Conservation (phyloP, 768 basidiomycete species). For the Strobilomyces confusus region DNA sequence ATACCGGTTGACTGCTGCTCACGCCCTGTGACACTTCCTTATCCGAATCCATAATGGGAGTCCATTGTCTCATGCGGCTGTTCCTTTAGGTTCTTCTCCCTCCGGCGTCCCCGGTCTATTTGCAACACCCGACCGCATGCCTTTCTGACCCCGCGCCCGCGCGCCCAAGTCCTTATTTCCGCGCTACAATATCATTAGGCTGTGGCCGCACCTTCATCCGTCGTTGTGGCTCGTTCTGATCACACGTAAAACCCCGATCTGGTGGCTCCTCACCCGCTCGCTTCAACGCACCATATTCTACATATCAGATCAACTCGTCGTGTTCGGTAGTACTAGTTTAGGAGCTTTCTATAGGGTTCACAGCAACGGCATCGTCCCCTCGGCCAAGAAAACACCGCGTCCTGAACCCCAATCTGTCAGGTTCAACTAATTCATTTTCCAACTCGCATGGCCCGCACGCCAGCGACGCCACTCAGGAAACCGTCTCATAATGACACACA, state of each 20-base stretch:
- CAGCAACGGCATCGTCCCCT: slow-evolving; percentile 18
- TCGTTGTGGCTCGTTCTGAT: slow-evolving; percentile 1
- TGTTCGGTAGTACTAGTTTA: slow-evolving; percentile 20
- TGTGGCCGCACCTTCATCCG: slow-evolving; percentile 12
- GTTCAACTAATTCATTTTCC: slow-evolving; percentile 14
- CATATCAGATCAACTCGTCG: slow-evolving; percentile 17
- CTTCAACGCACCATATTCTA: slow-evolving; percentile 4
- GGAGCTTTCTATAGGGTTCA: slow-evolving; percentile 7
- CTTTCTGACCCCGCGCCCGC: slow-evolving; percentile 19
- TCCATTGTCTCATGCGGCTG: slow-evolving; percentile 25
- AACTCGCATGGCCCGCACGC: slow-evolving; percentile 18
- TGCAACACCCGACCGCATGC: slow-evolving; percentile 22
- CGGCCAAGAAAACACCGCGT: slow-evolving; percentile 5
- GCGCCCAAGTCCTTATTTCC: slow-evolving; percentile 22
- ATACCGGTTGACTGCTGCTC: slow-evolving; percentile 8
- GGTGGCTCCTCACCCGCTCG: slow-evolving; percentile 9
- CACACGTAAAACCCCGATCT: slow-evolving; percentile 29
- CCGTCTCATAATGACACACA: slow-evolving; percentile 22
- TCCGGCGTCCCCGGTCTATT: slow-evolving; percentile 26
- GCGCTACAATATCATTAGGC: slow-evolving; percentile 14
- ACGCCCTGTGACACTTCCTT: slow-evolving; percentile 17
- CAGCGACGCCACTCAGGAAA: slow-evolving; percentile 11
- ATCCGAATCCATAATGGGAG: slow-evolving; percentile 17
- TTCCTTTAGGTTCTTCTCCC: slow-evolving; percentile 11
- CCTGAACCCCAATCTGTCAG: slow-evolving; percentile 19